Evolutionary conservation across 2,329 filamentous ascomycete species (phyloP).

Genomic region (Macroventuria anomochaeta): DNA sequence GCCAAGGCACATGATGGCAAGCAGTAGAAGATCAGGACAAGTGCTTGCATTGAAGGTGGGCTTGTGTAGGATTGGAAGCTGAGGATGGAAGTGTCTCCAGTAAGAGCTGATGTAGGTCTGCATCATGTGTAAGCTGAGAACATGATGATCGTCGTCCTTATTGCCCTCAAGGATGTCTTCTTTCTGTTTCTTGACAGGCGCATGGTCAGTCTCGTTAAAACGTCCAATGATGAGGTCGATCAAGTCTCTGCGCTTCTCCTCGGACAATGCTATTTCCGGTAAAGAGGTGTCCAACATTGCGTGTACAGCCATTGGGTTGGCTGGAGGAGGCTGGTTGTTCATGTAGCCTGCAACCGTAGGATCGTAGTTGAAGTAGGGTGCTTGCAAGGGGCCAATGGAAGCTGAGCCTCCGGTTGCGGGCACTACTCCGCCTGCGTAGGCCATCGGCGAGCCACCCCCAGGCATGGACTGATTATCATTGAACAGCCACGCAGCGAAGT

Average conservation of each 20-base stretch:
- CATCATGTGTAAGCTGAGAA: slow-evolving; percentile 90
- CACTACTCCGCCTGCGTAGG: slow-evolving; percentile 38
- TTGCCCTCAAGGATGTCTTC: slow-evolving; percentile 81
- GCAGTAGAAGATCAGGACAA: slow-evolving; percentile 81
- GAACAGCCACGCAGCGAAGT: slow-evolving; percentile 86
- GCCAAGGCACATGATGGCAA: slow-evolving; percentile 91
- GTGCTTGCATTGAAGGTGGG: slow-evolving; percentile 90
- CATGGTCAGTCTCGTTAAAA: slow-evolving; percentile 81
- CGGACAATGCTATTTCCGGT: slow-evolving; percentile 80
- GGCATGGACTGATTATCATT: slow-evolving; percentile 65
- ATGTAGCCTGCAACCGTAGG: slow-evolving; percentile 57
- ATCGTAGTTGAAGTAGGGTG: slow-evolving; percentile 59
- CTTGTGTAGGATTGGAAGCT: slow-evolving; percentile 92
- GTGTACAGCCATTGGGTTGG: slow-evolving; percentile 89
- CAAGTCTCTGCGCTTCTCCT: slow-evolving; percentile 84
- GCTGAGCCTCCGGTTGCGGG: slow-evolving; percentile 50
- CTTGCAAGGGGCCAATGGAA: slow-evolving; percentile 54
- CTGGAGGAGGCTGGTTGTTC: slow-evolving; percentile 60
- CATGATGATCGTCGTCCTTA: slow-evolving; percentile 65
- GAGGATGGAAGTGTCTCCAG: slow-evolving; percentile 93
- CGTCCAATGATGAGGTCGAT: slow-evolving; percentile 80
- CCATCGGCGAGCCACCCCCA: slow-evolving; percentile 48
- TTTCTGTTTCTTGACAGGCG: slow-evolving; percentile 75
- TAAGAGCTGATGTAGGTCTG: slow-evolving; percentile 87
- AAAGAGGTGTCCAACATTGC: slow-evolving; percentile 81